Evolutionary conservation across 2,329 filamentous ascomycete species (phyloP).

Genomic region (Stagonosporopsis vannaccii): DNA sequence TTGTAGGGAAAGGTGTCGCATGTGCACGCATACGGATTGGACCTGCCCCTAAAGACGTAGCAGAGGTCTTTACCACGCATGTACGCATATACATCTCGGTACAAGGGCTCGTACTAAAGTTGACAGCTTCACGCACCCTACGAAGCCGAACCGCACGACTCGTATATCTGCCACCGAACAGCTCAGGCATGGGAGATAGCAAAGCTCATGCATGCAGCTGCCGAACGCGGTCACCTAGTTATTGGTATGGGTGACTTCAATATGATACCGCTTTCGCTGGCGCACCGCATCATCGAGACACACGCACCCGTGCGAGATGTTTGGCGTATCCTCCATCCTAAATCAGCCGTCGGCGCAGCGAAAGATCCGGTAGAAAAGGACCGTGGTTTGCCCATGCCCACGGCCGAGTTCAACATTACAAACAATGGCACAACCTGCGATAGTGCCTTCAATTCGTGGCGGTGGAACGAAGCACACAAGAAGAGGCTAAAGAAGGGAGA

Average conservation of each 20-base stretch:
- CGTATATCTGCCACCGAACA: conserved; percentile 87
- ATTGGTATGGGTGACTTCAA: conserved; percentile 94
- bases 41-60: conserved; percentile 66
- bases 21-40: conserved; percentile 80
- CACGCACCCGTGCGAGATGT: conserved; percentile 80
- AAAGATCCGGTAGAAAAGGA: conserved; percentile 71
- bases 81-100: conserved; percentile 48
- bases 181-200: conserved; percentile 95
- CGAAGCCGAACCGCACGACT: conserved; percentile 78
- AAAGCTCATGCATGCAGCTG: conserved; percentile 83
- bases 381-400: conserved; percentile 72
- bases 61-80: conserved; percentile 94
- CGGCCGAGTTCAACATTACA: conserved; percentile 76
- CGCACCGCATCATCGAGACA: conserved; percentile 81
- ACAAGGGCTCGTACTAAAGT: conserved; percentile 36
- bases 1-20: conserved; percentile 92
- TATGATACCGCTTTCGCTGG: conserved; percentile 87
- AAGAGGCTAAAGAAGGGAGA: conserved; percentile 71
- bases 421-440: conserved; percentile 91
- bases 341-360: conserved; percentile 80
- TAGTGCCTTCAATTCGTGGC: conserved; percentile 88
- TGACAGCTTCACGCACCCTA: conserved; percentile 80
- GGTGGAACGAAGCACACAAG: conserved; percentile 78
- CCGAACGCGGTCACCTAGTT: conserved; percentile 81
- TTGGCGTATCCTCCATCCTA: conserved; percentile 84